Base-by-base conservation (phyloP, 2,329 filamentous ascomycete species). In the Leptographium radiaticola region DNA sequence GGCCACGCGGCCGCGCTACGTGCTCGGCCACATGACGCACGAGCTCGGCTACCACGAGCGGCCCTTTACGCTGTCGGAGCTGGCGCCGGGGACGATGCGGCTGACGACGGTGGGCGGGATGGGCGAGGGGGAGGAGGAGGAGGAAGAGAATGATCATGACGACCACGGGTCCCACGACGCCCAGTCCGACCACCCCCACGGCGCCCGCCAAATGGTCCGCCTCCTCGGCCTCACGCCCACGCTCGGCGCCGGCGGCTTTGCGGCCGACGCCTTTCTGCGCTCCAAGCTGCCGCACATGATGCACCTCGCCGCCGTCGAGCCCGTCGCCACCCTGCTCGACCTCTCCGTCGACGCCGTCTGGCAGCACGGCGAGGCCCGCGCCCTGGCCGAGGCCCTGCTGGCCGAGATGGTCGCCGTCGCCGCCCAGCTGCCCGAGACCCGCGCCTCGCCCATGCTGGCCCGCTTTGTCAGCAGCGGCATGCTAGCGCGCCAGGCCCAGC, bases 271-370 rank as follows among this genome's bases (percentile, higher is more conserved):
- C 39, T 81, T 93, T 58, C 70, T 93, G 9, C 76, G 80, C 57
- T 73, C 79, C 61, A 93, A 95, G 67, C 76, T 97, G 4, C 86
- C 91, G 48, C 84, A 83, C 48, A 73, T 96, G 40, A 81, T 87
- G 2, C 80, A 90, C 60, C 83, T 84, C 57, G 79, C 83, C 49
- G 75, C 93, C 33, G 80, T 94, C 53, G 90, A 95, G 59, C 84
- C 91, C 0, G 72, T 96, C 6, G 90, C 88, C 5, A 84, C 87
- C 2, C 71, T 95, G 10, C 76, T 94, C 51, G 86, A 94, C 61
- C 80, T 84, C 60, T 75, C 79, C 33, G 95, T 94, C 64, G 80
- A 85, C 45, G 74, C 81, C 48, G 68, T 97, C 0, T 68, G 86
- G 9, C 75, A 78, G 62, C 90, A 90, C 67, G 75, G 74, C 57